These are phyloP conservation scores for Tylopilus plumbeoviolaceoides DNA, from an alignment of 768 basidiomycete species.

Conservation along the genomic window DNA sequence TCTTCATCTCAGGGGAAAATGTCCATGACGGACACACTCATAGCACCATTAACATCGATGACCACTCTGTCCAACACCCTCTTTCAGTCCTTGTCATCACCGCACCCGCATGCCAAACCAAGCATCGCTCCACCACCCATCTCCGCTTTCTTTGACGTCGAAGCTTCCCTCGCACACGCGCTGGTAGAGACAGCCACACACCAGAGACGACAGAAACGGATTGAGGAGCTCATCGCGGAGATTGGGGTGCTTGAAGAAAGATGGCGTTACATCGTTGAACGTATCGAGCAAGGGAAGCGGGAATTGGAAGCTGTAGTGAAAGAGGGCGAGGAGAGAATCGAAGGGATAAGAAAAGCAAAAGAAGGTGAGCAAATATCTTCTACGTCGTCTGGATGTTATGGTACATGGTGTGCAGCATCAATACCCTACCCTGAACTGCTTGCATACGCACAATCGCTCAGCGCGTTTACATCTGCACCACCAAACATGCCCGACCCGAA, in stretches of 20 bases:
- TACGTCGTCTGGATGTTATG: not conserved
- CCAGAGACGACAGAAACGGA: constrained; percentile 70
- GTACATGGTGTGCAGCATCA: constrained; percentile 44
- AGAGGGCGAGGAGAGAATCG: constrained; percentile 71
- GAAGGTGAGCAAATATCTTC: constrained; percentile 44
- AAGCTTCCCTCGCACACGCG: constrained; percentile 61
- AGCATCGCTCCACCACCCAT: constrained; percentile 43
- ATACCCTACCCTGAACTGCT: constrained; percentile 82
- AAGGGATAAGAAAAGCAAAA: constrained; percentile 67
- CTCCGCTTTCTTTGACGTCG: constrained; percentile 55
- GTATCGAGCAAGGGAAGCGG: constrained; percentile 60
- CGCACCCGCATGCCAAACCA: constrained; percentile 36
- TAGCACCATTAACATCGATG: constrained; percentile 57
- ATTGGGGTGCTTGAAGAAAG: constrained; percentile 61
- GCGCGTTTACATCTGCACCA: constrained; percentile 83
- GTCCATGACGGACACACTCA: constrained; percentile 57
- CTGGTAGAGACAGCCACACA: constrained; percentile 64
- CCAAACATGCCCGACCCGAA: constrained; percentile 80
- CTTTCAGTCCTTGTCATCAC: constrained; percentile 69
- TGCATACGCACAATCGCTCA: constrained; percentile 80
- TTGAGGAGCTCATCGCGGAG: constrained; percentile 68
- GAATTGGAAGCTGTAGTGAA: constrained; percentile 67
- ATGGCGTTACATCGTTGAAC: constrained; percentile 66
- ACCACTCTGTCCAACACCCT: constrained; percentile 63
- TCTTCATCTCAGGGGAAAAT: constrained; percentile 6